Base-by-base conservation (phyloP, 805 yeast genomes). In the Brettanomyces custersianus region DNA sequence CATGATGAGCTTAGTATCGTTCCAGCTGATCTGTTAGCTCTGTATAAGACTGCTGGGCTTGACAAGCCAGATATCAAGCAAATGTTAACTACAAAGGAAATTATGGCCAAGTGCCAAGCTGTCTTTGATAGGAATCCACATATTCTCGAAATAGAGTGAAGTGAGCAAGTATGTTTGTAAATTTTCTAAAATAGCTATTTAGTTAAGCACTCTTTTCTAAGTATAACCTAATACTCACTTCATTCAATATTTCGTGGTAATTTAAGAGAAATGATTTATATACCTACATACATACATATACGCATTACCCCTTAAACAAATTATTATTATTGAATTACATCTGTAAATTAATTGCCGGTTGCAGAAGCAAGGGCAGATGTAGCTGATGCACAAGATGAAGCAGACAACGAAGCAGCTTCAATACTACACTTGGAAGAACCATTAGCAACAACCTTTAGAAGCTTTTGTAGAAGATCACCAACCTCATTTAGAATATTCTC, bases 1-100 rank as follows among this genome's bases (percentile, higher is more conserved):
- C 87, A 84, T 54, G 88, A 82, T 43, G 83, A 82, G 39, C 70
- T 90, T 42, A 72, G 86, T 27, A 66, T 77, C 36, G 79, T 90
- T 28, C 97, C 98, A 0, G 57, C 55, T 3, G 88, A 77, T 45
- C 50, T 86, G 27, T 50, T 70, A 47, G 62, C 62, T 8, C 56
- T 80, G 26, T 66, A 69, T 44, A 64, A 70, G 13, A 60, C 62
- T 32, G 64, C 71, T 47, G 70, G 64, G 17, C 72, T 63, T 40
- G 57, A 38, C 44, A 56, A 45, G 31, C 31, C 29, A 13, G 18
- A 16, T 13, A 35, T 20, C 25, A 37, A 44, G 19, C 20, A 45
- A 34, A 52, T 45, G 3, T 35, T 55, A 29, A 52, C 54, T 4
- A 54, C 69, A 1, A 68, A 63, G 44, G 72, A 68, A 31, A 53